Base-by-base conservation (phyloP, 441 rosid species). In the Erysimum pusillum region DNA sequence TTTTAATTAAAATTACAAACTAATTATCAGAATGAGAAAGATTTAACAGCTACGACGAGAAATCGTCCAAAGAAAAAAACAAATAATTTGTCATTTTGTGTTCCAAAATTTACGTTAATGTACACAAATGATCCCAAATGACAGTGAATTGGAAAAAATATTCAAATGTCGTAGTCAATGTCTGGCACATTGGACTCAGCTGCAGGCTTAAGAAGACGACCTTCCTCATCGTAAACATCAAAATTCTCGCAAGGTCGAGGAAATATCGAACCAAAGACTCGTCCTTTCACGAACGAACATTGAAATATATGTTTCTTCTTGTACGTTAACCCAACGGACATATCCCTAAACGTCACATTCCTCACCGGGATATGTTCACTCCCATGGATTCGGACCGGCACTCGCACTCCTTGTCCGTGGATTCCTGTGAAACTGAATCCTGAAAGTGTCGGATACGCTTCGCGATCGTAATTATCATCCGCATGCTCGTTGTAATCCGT, bases 401-500 rank as follows among this genome's bases (percentile, higher is more conserved):
- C 98, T 4, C 99, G 87, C 11, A 91, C 97, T 67, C 90, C 97
- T 51, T 89, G 91, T 28, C 98, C 98, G 34, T 85, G 92, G 69
- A 96, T 77, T 25, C 98, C 93, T 0, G 36, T 67, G 80, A 90
- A 96, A 64, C 88, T 91, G 83, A 96, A 87, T 76, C 86, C 94
- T 22, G 75, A 48, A 7, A 93, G 85, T 8, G 41, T 77, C 6
- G 98, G 98, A 62, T 83, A 51, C 0, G 96, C 98, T 79, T 91
- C 89, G 35, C 81, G 85, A 75, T 96, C 90, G 15, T 71, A 96
- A 34, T 87, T 90, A 34, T 84, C 87, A 15, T 93, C 97, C 0
- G 98, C 94, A 68, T 93, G 97, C 82, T 93, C 98, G 51, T 96
- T 96, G 91, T 96, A 96, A 76, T 93, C 98, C 2, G 97, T 93